Evolutionary conservation across 2,329 filamentous ascomycete genomes (phyloP).

Genomic region (Diaporthe capsici): DNA sequence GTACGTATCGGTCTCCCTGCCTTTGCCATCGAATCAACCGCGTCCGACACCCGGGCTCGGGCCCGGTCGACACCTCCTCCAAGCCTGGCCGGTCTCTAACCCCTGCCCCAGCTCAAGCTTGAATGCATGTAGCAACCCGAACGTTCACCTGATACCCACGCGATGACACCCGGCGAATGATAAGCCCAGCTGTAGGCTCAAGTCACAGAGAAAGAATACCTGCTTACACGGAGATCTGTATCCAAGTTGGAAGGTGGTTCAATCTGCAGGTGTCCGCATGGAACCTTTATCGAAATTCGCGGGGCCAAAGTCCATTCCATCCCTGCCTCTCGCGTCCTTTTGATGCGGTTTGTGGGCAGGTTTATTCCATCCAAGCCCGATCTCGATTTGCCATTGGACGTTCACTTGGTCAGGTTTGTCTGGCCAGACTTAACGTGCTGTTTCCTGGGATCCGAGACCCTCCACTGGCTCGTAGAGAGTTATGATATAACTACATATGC

Average conservation of each 20-base stretch:
- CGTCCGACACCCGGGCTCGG: not conserved
- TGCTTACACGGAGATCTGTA: conserved; percentile 28
- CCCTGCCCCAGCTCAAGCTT: conserved; percentile 5
- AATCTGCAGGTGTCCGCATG: not conserved
- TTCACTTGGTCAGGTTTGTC: not conserved
- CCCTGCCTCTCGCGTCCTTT: not conserved
- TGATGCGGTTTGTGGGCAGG: not conserved
- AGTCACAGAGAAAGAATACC: conserved; percentile 1
- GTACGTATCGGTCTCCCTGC: not conserved
- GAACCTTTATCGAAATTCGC: not conserved
- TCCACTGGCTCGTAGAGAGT: not conserved
- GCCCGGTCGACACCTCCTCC: not conserved
- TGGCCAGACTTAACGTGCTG: not conserved
- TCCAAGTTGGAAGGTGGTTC: conserved; percentile 37
- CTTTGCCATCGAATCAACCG: not conserved
- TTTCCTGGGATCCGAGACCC: not conserved
- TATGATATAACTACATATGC: not conserved
- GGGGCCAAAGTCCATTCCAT: not conserved
- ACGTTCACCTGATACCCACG: not conserved
- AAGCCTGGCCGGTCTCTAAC: not conserved
- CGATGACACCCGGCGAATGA: conserved; percentile 15
- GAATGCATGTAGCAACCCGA: not conserved
- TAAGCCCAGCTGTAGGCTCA: not conserved
- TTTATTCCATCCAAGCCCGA: no score
- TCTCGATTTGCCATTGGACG: not conserved